Conservation (phyloP, 2,329 filamentous ascomycete species). For the Chrysoporthe deuterocubensis region DNA sequence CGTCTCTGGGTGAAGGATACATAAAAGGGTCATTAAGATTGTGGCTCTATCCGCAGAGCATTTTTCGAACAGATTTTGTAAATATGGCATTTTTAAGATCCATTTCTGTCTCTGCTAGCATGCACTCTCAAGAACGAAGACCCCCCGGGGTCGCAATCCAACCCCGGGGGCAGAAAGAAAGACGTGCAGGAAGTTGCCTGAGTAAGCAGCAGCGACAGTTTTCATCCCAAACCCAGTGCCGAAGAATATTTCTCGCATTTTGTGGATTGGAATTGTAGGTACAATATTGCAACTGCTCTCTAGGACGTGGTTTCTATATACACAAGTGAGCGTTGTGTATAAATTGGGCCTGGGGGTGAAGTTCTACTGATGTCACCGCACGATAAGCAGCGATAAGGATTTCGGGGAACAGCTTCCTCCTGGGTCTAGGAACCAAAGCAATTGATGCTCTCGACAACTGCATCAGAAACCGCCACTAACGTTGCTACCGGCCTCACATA, state of each 20-base stretch:
- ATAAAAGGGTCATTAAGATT: no score
- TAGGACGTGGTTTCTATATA: background rate
- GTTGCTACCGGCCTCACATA: background rate
- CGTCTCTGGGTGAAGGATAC: background rate
- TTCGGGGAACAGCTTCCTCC: constrained; percentile 3
- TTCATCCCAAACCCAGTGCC: no score
- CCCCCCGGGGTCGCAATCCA: no score
- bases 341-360: background rate
- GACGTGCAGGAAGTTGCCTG: background rate
- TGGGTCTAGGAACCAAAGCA: background rate
- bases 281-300: no score
- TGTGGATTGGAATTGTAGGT: no score
- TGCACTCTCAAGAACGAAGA: no score
- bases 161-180: background rate
- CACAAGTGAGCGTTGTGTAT: background rate
- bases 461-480: background rate
- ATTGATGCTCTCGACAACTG: background rate
- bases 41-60: no score
- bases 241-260: no score
- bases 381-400: constrained; percentile 15
- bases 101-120: no score
- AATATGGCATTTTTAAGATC: no score
- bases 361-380: constrained; percentile 10
- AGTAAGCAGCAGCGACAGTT: no score
- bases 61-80: no score